phyloP scores from a whole-genome alignment of 73 alveolate genomes.

The Tetrahymena malaccensis region DNA sequence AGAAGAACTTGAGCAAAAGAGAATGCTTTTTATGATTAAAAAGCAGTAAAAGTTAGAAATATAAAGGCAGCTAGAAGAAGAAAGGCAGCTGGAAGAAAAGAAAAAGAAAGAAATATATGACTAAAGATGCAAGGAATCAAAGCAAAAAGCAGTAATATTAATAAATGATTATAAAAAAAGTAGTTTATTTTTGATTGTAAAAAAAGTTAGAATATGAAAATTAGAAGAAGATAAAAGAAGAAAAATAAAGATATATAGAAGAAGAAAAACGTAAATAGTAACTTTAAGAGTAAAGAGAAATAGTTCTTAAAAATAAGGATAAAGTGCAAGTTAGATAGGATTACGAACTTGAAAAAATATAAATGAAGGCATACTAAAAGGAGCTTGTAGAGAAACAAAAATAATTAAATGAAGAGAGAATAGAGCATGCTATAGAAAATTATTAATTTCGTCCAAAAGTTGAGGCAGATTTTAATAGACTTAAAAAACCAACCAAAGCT shows the following conservation, averaged over 20 bases:
- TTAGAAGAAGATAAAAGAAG: conserved; percentile 62
- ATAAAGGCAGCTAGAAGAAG: conserved; percentile 22
- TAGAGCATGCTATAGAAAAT: conserved; percentile 75
- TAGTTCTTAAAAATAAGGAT: conserved; percentile 37
- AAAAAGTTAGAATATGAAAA: conserved; percentile 37
- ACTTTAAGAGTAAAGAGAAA: conserved; percentile 46
- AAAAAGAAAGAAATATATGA: not conserved
- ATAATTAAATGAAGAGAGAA: conserved; percentile 58
- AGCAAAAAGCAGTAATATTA: conserved; percentile 55
- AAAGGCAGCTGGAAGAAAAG: conserved; percentile 30
- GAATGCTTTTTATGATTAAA: conserved; percentile 45
- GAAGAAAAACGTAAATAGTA: conserved; percentile 52
- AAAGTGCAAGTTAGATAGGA: conserved; percentile 32
- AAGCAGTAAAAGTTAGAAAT: conserved; percentile 31
- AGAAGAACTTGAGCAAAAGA: conserved; percentile 22
- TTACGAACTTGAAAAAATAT: conserved; percentile 52
- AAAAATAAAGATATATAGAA: conserved; percentile 43
- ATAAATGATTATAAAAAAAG: conserved; percentile 37
- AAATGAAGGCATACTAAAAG: conserved; percentile 30
- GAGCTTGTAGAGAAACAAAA: conserved; percentile 25
- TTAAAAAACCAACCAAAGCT: conserved; percentile 64
- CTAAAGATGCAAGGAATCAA: conserved; percentile 49
- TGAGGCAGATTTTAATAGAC: conserved; percentile 75
- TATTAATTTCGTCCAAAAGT: conserved; percentile 79
- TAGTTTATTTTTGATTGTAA: conserved; percentile 40